Conservation (phyloP, 805 yeast species). For the Wickerhamiella siamensis region DNA sequence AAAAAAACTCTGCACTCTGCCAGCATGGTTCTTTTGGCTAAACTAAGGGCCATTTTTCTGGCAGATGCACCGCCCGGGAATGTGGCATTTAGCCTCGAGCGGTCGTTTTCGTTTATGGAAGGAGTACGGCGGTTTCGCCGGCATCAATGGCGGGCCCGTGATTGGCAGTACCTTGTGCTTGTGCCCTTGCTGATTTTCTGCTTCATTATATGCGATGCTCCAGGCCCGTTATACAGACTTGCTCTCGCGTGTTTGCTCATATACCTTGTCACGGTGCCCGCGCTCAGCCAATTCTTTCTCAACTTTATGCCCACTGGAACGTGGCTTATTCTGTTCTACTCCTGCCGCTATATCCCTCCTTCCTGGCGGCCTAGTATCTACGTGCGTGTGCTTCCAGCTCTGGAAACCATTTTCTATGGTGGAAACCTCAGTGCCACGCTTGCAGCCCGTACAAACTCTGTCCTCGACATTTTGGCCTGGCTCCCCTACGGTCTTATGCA, state of each 20-base stretch:
- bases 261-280: conserved; percentile 46
- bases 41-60: conserved; percentile 19
- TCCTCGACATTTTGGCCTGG: conserved; percentile 83
- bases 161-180: conserved; percentile 37
- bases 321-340: conserved; percentile 74
- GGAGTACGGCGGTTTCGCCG: conserved; percentile 22
- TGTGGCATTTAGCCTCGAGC: conserved; percentile 21
- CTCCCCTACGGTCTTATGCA: conserved; percentile 87
- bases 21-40: conserved; percentile 14
- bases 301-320: conserved; percentile 71
- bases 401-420: conserved; percentile 85
- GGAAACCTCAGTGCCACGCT: conserved; percentile 74
- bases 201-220: conserved; percentile 25
- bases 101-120: conserved; percentile 23
- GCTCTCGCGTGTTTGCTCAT: conserved; percentile 31
- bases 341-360: conserved; percentile 59
- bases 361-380: conserved; percentile 74
- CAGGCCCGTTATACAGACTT: conserved; percentile 21
- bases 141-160: conserved; percentile 28
- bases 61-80: conserved; percentile 27
- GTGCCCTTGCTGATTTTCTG: conserved; percentile 38
- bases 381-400: conserved; percentile 77
- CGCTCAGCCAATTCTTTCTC: conserved; percentile 70
- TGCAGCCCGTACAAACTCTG: conserved; percentile 51
- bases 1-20: background rate